Percentiles rank a stretch among this genome's conserved stretches.
phyloP scores from a whole-genome alignment of 306 rosid species.

The Clitoria ternatea region DNA sequence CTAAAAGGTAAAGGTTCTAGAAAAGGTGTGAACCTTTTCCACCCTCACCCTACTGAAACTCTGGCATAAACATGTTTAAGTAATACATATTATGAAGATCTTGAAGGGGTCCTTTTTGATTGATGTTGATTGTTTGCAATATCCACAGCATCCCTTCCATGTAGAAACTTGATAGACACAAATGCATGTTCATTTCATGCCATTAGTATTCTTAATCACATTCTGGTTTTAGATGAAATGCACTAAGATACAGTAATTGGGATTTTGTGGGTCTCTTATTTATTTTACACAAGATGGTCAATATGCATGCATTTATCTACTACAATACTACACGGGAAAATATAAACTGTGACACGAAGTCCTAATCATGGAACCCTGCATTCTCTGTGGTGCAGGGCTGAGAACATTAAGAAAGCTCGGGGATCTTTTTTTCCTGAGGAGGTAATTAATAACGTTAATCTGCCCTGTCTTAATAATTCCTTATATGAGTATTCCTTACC shows the following conservation, averaged over 20 bases:
- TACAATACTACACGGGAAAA: not conserved
- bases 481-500: constrained; percentile 11
- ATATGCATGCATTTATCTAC: not conserved
- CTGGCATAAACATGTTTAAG: not conserved
- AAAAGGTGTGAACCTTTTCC: not conserved
- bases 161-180: constrained; percentile 1
- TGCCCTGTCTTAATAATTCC: constrained; percentile 2
- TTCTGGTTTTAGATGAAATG: not conserved
- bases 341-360: not conserved
- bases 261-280: not conserved
- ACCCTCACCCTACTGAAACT: not conserved
- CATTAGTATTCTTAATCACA: not conserved
- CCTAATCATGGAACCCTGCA: constrained; percentile 22
- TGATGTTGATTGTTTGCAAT: not conserved
- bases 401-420: constrained; percentile 62
- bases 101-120: not conserved
- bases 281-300: not conserved
- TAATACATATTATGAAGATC: not conserved
- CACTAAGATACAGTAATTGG: not conserved
- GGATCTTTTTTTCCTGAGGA: constrained; percentile 73
- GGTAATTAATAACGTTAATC: constrained; percentile 42
- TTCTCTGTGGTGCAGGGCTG: constrained; percentile 57
- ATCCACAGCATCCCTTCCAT: not conserved
- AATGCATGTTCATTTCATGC: not conserved
- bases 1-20: not conserved